Conservation (phyloP, 257 asterid genomes). For the Ajuga chamaepitys region DNA sequence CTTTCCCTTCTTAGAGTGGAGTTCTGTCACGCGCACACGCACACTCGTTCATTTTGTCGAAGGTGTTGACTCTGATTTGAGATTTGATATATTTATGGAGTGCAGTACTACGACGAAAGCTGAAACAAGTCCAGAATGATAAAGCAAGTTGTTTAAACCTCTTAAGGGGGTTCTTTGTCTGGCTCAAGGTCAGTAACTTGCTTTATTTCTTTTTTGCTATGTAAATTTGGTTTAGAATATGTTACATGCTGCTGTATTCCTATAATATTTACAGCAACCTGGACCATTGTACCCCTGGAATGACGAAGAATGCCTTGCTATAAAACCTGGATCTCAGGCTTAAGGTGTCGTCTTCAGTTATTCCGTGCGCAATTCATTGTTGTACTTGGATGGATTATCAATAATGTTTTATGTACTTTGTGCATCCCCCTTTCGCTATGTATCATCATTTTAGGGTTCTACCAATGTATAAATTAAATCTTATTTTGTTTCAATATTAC, state of each 20-base stretch:
- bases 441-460: too few species aligned
- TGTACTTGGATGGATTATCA: too few species aligned
- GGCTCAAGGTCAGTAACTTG: constrained; percentile 32
- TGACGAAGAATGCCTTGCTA: constrained; percentile 21
- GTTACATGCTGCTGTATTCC: not conserved
- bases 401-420: too few species aligned
- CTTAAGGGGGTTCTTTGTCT: constrained; percentile 39
- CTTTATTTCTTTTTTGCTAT: not conserved
- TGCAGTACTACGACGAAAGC: constrained; percentile 26
- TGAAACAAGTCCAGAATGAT: not conserved
- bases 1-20: too few species aligned
- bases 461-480: too few species aligned
- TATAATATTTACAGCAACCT: constrained; percentile 5
- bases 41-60: too few species aligned
- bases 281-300: constrained; percentile 21
- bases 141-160: constrained; percentile 29
- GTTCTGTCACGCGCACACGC: too few species aligned
- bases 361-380: too few species aligned
- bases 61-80: not conserved
- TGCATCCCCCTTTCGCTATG: too few species aligned
- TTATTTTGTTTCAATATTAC: not conserved
- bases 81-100: not conserved
- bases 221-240: too few species aligned
- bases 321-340: constrained; percentile 3
- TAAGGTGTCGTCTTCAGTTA: not conserved